Base-by-base conservation (phyloP, 1,284 basidiomycete species). In the Anthracocystis panici-leucophaei region DNA sequence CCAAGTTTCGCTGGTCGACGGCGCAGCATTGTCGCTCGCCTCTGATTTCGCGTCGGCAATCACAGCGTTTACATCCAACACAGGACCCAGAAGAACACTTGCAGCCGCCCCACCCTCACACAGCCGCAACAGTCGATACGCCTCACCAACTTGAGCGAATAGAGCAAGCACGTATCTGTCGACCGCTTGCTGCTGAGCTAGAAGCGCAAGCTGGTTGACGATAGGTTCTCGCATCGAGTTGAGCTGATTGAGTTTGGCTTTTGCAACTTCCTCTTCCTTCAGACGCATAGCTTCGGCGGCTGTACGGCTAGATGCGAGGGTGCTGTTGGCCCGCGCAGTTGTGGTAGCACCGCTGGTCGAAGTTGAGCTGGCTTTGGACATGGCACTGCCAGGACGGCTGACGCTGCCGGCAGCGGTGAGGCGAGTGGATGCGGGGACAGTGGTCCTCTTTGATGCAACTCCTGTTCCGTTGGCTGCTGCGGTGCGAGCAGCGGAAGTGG, bases 41-140 rank as follows among this genome's bases (percentile, higher is more conserved):
- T 57, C 44, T 21, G 29, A 11, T 12, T 45, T 38, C 21, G 12
- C 31, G 7, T 48, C 27, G 10, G 9, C 3, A 9, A 2, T 38
- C 11, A 20, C 2, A 29, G 29, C 18, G 5, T 12, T 21, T 16
- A 46, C 23, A 4, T 14, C 35, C 5, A 69, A 40, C 6, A 73
- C 31, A 9, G 63, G 33, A 5, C 27, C 48, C 41, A 42, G 46
- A 29, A 80, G 65, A 31, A 70, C 64, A 18, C 50, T 58, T 12
- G 77, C 71, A 20, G 79, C 78, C 46, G 65, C 64, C 1, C 46
- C 57, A 4, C 78, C 81, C 25, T 74, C 62, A 56, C 71, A 81
- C 23, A 72, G 49, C 8, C 81, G 71, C 57, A 81, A 51, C 41
- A 72, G 60, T 0, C 79, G 67, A 60, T 82, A 82, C 10, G 78